phyloP scores from a whole-genome alignment of 1,284 basidiomycete genomes.

The Ustilago nuda region DNA sequence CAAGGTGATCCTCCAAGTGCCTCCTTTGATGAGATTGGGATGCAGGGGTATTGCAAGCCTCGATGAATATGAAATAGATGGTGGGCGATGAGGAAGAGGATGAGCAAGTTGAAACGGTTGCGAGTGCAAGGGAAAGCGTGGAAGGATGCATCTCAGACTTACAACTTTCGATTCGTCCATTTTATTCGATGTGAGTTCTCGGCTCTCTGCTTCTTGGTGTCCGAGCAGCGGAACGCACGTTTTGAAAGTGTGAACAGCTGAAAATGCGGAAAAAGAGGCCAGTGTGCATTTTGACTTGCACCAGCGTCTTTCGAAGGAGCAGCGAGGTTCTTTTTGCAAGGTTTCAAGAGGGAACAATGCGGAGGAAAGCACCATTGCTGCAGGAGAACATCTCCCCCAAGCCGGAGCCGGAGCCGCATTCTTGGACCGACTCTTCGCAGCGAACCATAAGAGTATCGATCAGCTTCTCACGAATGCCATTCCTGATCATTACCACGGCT shows the following conservation, averaged over 20 bases:
- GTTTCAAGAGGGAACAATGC: neutral
- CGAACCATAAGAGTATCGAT: too few species aligned
- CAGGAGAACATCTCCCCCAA: neutral
- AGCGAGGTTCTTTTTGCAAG: neutral
- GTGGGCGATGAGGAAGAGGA: constrained; percentile 1
- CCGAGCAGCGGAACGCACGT: neutral
- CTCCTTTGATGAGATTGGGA: neutral
- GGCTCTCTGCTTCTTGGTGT: too few species aligned
- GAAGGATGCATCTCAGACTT: too few species aligned
- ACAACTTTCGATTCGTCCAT: too few species aligned
- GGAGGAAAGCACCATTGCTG: neutral
- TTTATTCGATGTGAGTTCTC: too few species aligned
- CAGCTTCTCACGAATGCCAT: too few species aligned
- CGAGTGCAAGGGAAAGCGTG: too few species aligned
- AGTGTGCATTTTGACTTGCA: neutral
- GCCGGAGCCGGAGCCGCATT: neutral
- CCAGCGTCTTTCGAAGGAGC: too few species aligned
- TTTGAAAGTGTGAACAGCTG: constrained; percentile 4
- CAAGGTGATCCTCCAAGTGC: neutral
- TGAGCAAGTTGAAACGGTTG: neutral
- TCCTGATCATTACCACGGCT: too few species aligned
- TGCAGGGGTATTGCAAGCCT: neutral
- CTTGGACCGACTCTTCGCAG: neutral
- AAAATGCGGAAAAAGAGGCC: constrained; percentile 14
- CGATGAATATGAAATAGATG: neutral